Evolutionary conservation across 2,329 filamentous ascomycete species (phyloP), one percentile per base, ranked within the genome.

Genomic region (Cadophora malorum): DNA sequence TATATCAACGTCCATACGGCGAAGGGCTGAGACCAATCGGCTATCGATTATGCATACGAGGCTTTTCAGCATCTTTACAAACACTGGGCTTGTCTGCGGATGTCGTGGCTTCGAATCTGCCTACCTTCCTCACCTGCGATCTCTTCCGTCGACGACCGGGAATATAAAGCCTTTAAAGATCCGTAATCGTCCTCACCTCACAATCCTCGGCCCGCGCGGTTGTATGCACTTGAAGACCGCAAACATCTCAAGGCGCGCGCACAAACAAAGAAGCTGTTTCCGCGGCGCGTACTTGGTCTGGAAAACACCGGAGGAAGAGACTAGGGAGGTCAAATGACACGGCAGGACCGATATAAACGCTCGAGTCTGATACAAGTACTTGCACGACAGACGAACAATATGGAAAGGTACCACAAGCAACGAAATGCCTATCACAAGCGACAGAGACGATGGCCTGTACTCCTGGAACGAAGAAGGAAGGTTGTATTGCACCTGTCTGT

Each of bases 111-210:
- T 63, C 64, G 38, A 60, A 49, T 72, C 25, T 70, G 62, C 66
- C 64, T 70, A 35, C 66, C 55, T 55, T 67, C 7, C 28, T 62
- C 28, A 25, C 52, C 45, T 0, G 55, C 64, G 19, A 67, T 69
- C 67, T 68, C 65, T 45, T 71, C 67, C 61, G 67, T 71, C 63
- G 65, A 71, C 33, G 65, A 71, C 38, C 67, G 64, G 12, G 63
- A 41, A n/a, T 69, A 69, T 71, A 49, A 65, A 72, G 63, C 47
- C 62, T 72, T 63, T 71, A 38, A 72, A 71, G 66, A 65, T 70
- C 38, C 64, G 64, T 67, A 56, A 58, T 47, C 68, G 70, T 70
- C 53, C 60, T 59, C 63, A 61, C 63, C 50, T 72, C 5, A 67
- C 45, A 25, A 70, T 71, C 55, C 58, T 55, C 49, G 52, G 71